Base-by-base conservation (phyloP, 73 alveolate genomes). In the Stentor roeselii region DNA sequence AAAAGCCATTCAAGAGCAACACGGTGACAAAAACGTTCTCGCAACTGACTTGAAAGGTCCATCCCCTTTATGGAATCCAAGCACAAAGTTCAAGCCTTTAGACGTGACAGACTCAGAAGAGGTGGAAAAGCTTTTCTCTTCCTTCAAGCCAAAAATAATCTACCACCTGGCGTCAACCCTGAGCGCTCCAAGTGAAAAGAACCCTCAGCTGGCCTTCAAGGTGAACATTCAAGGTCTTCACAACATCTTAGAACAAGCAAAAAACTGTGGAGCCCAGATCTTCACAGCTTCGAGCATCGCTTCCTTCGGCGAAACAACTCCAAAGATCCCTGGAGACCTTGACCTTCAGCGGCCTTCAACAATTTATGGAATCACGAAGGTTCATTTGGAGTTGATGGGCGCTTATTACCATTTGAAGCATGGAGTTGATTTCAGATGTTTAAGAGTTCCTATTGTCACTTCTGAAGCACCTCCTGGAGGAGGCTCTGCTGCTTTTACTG, bases 311-410 rank as follows among this genome's bases (percentile, higher is more conserved):
- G 59, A 42, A 58, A 38, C 34, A 76, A 78, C 86, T 75, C 91
- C 59, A 83, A 87, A 59, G 61, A 60, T 32, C 40, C 37, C 74
- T 76, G 75, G 75, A 60, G 37, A 32, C 39, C 60, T 67, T 76
- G 36, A 76, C 83, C 78, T 42, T 30, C 86, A 84, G 31, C 60
- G 88, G 39, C 94, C 94, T 15, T 60, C 67, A 15, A 88, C 94
- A 14, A 74, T 88, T 30, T 88, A 88, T 82, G 94, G 94, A 30
- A 86, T 88, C 31, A 84, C 94, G 14, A 88, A 88, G 76, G 94
- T 88, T 32, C 86, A 75, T 82, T 40, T 76, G 27, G 94, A 88
- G 75, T 77, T 88, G 77, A 35, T 88, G 40, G 94, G 94, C 3
- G 77, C 38, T 14, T 88, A 88, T 84, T 88, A 88, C 75, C 82